A percentile compares a stretch with the other conserved stretches of the same genome.
These are phyloP conservation scores for Ascochyta viciae-villosae DNA, from an alignment of 2,329 filamentous ascomycete genomes.

Conservation along the genomic window DNA sequence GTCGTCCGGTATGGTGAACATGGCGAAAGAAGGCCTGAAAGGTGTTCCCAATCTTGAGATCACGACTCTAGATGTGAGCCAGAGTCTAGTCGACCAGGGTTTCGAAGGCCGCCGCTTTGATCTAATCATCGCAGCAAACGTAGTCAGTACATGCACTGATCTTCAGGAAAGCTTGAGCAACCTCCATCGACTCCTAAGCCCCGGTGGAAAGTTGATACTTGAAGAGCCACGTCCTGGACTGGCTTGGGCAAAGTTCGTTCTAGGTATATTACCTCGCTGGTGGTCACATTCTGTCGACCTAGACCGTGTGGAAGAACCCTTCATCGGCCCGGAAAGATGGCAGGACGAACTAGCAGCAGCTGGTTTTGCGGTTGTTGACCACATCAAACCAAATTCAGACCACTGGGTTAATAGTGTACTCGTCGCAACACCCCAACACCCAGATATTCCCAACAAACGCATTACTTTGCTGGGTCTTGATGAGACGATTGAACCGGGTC, in stretches of 20 bases:
- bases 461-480: too few species aligned
- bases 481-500: too few species aligned
- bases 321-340: background rate
- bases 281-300: background rate
- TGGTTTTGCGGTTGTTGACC: background rate
- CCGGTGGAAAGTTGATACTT: background rate
- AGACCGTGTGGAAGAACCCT: background rate
- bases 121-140: constrained; percentile 10
- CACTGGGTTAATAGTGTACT: too few species aligned
- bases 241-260: background rate
- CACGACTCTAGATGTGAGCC: background rate
- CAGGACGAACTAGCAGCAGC: background rate
- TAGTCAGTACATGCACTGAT: constrained; percentile 5
- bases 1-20: constrained; percentile 16
- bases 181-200: background rate
- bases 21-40: constrained; percentile 1
- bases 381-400: background rate
- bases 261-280: background rate
- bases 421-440: too few species aligned
- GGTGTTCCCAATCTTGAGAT: background rate
- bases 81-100: background rate
- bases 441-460: too few species aligned
- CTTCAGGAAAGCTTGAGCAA: background rate
- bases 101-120: constrained; percentile 3
- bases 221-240: background rate